A percentile compares a stretch with the other conserved stretches of the same genome.
phyloP scores from a whole-genome alignment of 495 filamentous ascomycete species.

The Collariella sp. region DNA sequence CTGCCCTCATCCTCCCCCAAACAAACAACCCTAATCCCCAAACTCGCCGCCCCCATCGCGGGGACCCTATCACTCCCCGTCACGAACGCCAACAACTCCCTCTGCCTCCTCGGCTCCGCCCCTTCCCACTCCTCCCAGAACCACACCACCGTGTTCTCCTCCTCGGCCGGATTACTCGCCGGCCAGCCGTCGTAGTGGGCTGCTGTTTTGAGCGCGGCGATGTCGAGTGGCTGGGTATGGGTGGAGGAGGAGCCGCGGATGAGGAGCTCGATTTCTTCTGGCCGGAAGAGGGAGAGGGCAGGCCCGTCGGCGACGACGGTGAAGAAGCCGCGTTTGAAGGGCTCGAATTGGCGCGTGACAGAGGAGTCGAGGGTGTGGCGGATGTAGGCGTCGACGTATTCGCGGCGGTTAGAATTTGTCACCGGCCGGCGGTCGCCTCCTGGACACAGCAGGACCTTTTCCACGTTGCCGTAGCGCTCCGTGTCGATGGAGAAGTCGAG shows the following conservation, averaged over 20 bases:
- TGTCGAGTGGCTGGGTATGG: slow-evolving; percentile 74
- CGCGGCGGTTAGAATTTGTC: slow-evolving; percentile 74
- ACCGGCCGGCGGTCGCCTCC: slow-evolving; percentile 69
- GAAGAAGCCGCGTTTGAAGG: slow-evolving; percentile 92
- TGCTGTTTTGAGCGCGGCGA: slow-evolving; percentile 64
- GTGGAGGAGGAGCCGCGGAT: slow-evolving; percentile 68
- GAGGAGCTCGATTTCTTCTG: slow-evolving; percentile 88
- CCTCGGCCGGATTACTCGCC: slow-evolving; percentile 37
- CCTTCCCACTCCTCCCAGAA: slow-evolving; percentile 79
- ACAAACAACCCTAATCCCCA: slow-evolving; percentile 66
- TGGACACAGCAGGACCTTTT: slow-evolving; percentile 61
- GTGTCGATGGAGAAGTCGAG: slow-evolving; percentile 73
- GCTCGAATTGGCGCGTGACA: slow-evolving; percentile 80
- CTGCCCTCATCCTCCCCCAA: slow-evolving; percentile 65
- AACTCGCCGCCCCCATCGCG: slow-evolving; percentile 77
- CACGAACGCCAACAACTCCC: slow-evolving; percentile 76
- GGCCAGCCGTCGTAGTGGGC: slow-evolving; percentile 79
- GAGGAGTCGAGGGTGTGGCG: slow-evolving; percentile 71
- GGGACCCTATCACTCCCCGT: slow-evolving; percentile 92
- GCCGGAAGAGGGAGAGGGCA: slow-evolving; percentile 80
- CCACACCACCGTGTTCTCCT: slow-evolving; percentile 65
- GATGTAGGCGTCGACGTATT: slow-evolving; percentile 85
- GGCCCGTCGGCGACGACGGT: slow-evolving; percentile 90
- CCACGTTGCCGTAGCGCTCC: slow-evolving; percentile 66
- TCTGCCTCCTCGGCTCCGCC: slow-evolving; percentile 57